These are phyloP conservation scores for Baudoinia panamericana DNA, from an alignment of 495 filamentous ascomycete genomes.

Conservation along the genomic window DNA sequence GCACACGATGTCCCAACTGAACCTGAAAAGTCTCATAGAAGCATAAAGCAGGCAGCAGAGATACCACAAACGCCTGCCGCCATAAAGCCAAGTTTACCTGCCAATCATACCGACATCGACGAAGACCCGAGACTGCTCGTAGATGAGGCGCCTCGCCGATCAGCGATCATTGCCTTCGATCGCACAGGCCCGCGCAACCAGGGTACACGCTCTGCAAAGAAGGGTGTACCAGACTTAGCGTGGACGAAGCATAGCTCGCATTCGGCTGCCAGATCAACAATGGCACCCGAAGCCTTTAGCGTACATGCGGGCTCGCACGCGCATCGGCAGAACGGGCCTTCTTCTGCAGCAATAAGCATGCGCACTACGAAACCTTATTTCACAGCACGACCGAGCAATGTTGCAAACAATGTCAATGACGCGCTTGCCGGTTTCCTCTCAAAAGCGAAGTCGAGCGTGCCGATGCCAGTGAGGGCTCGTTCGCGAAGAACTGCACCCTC, in stretches of 20 bases:
- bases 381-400: slow-evolving; percentile 6
- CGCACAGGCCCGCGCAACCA: slow-evolving; percentile 17
- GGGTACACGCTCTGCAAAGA: slow-evolving; percentile 5
- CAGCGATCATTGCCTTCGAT: slow-evolving; percentile 16
- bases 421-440: slow-evolving; percentile 9
- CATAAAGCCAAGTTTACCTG: not conserved
- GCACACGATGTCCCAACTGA: too few relatives aligned
- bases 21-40: too few relatives aligned
- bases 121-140: not conserved
- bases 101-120: not conserved
- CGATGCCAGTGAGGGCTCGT: too few relatives aligned
- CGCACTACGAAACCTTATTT: not conserved
- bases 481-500: too few relatives aligned
- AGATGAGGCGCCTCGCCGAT: not conserved
- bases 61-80: slow-evolving; percentile 6
- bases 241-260: slow-evolving; percentile 1
- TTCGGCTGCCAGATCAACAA: not conserved
- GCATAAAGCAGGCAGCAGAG: not conserved
- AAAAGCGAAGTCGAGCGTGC: slow-evolving; percentile 1
- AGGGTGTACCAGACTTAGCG: not conserved
- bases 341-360: slow-evolving; percentile 7
- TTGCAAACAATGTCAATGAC: slow-evolving; percentile 9
- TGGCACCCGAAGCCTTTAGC: not conserved
- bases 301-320: not conserved
- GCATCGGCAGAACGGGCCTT: not conserved